Percentiles rank a stretch among this genome's conserved stretches.
Evolutionary conservation across 176 grass and related monocot species (phyloP).

Genomic region (Musa troglodytarum): DNA sequence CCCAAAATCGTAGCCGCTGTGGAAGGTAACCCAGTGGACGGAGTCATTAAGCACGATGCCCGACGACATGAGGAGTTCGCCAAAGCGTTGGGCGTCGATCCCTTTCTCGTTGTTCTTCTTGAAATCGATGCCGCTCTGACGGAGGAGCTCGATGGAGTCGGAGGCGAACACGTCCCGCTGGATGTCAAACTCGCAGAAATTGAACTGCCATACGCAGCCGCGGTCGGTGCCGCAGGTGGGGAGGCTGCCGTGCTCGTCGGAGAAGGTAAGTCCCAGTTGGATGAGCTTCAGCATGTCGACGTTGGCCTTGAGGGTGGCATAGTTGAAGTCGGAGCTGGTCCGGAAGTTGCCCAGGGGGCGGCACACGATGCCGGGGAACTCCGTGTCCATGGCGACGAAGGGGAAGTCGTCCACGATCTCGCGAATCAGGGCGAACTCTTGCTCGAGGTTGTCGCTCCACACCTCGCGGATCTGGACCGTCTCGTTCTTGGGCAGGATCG

Average conservation of each 20-base stretch:
- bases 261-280: background rate
- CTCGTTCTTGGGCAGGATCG: conserved; percentile 6
- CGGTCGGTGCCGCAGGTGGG: background rate
- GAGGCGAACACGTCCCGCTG: background rate
- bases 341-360: background rate
- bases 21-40: conserved; percentile 5
- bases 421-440: background rate
- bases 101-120: background rate
- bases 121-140: background rate
- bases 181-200: conserved; percentile 1
- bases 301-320: conserved; percentile 3
- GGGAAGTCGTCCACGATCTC: conserved; percentile 2
- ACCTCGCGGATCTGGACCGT: background rate
- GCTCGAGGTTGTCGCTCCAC: background rate
- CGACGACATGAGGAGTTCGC: background rate
- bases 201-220: conserved; percentile 6
- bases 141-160: conserved; percentile 7
- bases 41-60: background rate
- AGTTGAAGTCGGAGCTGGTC: conserved; percentile 2
- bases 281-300: conserved; percentile 7
- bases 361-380: conserved; percentile 3
- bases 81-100: background rate
- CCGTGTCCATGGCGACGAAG: background rate
- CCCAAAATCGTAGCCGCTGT: background rate
- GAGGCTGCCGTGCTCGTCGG: background rate